Evolutionary conservation across 345 rosid genomes (phyloP).

Genomic region (Citrus inodora): DNA sequence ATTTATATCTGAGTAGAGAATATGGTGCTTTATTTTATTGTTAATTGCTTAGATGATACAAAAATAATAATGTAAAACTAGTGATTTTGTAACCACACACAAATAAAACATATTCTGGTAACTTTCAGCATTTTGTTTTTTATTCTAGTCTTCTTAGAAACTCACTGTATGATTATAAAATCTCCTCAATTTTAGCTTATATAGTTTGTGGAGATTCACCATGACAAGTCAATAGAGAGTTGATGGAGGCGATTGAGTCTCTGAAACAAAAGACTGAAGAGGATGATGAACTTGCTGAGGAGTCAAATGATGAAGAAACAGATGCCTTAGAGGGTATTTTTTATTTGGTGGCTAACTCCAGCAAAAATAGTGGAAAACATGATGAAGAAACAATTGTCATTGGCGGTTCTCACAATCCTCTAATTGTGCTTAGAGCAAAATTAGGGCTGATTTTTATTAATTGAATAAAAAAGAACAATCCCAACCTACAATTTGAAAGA

Average conservation of each 20-base stretch:
- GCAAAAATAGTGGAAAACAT: no score
- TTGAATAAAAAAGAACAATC: no score
- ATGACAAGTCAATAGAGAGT: constrained; percentile 61
- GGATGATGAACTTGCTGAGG: constrained; percentile 14
- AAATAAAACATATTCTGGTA: not conserved
- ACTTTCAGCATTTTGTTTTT: not conserved
- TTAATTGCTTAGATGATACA: not conserved
- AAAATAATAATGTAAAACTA: not conserved
- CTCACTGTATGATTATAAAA: not conserved
- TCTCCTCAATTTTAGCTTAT: not conserved
- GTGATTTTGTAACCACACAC: not conserved
- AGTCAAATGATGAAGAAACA: constrained; percentile 10
- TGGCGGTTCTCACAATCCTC: not conserved
- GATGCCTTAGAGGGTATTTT: no score
- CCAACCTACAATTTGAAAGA: no score
- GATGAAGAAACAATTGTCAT: not conserved
- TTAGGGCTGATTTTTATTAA: no score
- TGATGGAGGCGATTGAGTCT: constrained; percentile 56
- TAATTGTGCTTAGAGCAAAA: no score
- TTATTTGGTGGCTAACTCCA: no score
- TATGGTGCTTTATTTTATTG: not conserved
- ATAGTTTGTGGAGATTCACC: not conserved
- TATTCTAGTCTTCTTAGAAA: not conserved
- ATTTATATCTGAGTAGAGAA: not conserved
- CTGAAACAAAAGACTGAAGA: constrained; percentile 27